A percentile compares a stretch with the other conserved stretches of the same genome.
These are phyloP conservation scores for Hawksworthiomyces lignivorus DNA, from an alignment of 2,329 filamentous ascomycete genomes.

Conservation along the genomic window DNA sequence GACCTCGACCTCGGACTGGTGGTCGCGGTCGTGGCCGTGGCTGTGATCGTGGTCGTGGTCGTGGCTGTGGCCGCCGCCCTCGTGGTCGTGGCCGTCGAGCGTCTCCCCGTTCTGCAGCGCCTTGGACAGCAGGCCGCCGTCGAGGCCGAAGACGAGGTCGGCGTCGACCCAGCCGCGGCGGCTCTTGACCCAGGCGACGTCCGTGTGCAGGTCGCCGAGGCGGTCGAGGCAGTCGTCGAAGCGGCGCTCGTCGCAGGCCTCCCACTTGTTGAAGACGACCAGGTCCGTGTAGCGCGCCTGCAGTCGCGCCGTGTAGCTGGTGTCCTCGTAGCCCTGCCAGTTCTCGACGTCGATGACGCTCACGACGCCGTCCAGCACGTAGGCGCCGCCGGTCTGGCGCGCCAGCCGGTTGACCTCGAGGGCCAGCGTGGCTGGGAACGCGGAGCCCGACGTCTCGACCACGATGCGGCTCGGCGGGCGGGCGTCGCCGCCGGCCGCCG, in stretches of 20 bases:
- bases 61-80: slow-evolving; percentile 27
- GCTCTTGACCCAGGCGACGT: slow-evolving; percentile 79
- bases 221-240: slow-evolving; percentile 74
- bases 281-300: slow-evolving; percentile 87
- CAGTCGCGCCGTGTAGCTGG: slow-evolving; percentile 77
- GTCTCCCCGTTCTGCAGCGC: slow-evolving; percentile 37
- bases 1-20: slow-evolving; percentile 89
- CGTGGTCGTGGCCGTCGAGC: slow-evolving; percentile 25
- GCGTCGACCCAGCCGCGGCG: slow-evolving; percentile 70
- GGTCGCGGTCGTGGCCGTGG: slow-evolving; percentile 36
- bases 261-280: slow-evolving; percentile 92
- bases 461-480: slow-evolving; percentile 71
- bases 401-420: slow-evolving; percentile 81
- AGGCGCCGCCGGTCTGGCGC: slow-evolving; percentile 57
- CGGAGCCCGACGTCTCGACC: slow-evolving; percentile 85
- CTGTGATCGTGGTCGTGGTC: slow-evolving; percentile 30
- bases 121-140: slow-evolving; percentile 55
- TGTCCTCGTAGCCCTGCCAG: slow-evolving; percentile 88
- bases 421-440: slow-evolving; percentile 80
- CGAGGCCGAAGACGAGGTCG: slow-evolving; percentile 78
- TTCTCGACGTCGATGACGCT: slow-evolving; percentile 92
- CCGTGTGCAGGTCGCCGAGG: slow-evolving; percentile 71
- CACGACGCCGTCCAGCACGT: slow-evolving; percentile 78
- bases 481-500: slow-evolving; percentile 16
- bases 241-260: slow-evolving; percentile 61